phyloP scores from a whole-genome alignment of 1,284 basidiomycete species.

The Papiliotrema terrestris region DNA sequence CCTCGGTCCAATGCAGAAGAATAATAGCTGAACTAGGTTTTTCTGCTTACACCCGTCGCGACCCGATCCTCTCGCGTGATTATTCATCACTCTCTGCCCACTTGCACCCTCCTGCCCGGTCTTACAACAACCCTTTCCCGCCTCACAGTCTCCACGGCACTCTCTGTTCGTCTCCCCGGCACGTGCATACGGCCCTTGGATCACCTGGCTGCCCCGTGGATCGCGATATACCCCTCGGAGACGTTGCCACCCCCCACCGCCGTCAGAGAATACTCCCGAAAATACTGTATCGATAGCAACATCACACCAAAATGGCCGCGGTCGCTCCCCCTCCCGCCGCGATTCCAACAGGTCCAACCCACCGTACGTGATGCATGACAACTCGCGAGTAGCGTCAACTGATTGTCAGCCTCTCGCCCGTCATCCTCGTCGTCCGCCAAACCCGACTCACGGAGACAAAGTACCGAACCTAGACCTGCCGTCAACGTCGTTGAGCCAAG shows the following conservation, averaged over 20 bases:
- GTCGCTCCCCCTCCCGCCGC: constrained; percentile 7
- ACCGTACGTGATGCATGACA: constrained; percentile 3
- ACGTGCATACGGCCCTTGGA: no score
- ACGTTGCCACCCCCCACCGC: background rate
- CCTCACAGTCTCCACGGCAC: no score
- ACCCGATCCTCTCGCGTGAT: no score
- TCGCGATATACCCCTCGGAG: background rate
- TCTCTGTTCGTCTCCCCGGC: no score
- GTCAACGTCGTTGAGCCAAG: constrained; percentile 10
- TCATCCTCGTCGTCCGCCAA: constrained; percentile 13
- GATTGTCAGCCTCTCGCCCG: constrained; percentile 9
- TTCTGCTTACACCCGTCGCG: no score
- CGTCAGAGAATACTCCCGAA: background rate
- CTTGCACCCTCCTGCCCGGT: no score
- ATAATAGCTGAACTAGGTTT: no score
- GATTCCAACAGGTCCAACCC: constrained; percentile 8
- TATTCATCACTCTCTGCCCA: no score
- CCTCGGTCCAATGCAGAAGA: no score
- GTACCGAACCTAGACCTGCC: constrained; percentile 4
- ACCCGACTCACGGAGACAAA: constrained; percentile 2
- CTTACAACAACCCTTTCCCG: no score
- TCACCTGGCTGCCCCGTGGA: no score
- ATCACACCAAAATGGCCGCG: constrained; percentile 1
- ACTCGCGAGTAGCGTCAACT: background rate
- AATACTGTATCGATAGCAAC: constrained; percentile 1